Evolutionary conservation across 257 asterid species (phyloP).

Genomic region (Fraxinus cuspidata): DNA sequence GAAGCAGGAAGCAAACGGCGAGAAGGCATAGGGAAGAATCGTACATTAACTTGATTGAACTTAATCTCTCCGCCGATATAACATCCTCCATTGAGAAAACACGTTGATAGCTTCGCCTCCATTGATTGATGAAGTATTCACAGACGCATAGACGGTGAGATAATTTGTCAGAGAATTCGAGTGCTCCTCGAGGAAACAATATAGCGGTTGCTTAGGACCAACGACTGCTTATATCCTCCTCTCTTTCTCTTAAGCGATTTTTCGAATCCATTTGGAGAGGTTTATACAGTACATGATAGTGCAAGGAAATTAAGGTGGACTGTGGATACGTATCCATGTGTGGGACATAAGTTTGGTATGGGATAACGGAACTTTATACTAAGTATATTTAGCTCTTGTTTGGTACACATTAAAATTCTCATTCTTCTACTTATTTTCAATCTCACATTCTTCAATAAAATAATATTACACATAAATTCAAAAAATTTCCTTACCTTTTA

Average conservation of each 20-base stretch:
- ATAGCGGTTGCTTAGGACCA: constrained; percentile 63
- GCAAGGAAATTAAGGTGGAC: too few species aligned
- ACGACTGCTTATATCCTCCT: constrained; percentile 34
- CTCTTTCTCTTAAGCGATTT: constrained; percentile 1
- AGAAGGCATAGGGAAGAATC: constrained; percentile 43
- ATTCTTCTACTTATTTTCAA: too few species aligned
- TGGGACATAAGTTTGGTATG: background rate
- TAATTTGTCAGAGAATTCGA: background rate
- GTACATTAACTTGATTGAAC: constrained; percentile 33
- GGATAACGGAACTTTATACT: too few species aligned
- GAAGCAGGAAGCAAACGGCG: constrained; percentile 53
- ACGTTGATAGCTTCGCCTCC: constrained; percentile 68
- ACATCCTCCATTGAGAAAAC: constrained; percentile 51
- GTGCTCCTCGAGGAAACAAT: constrained; percentile 1
- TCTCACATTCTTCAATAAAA: too few species aligned
- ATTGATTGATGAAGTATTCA: constrained; percentile 36
- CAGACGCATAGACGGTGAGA: constrained; percentile 19
- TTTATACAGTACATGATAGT: too few species aligned
- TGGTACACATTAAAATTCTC: too few species aligned
- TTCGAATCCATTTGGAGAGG: background rate
- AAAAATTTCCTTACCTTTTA: too few species aligned
- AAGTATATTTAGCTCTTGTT: too few species aligned
- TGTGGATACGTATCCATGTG: background rate
- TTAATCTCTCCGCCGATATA: constrained; percentile 38
- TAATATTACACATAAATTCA: too few species aligned